phyloP scores from a whole-genome alignment of 2,329 filamentous ascomycete species.

The Exophiala phaeomuriformis region DNA sequence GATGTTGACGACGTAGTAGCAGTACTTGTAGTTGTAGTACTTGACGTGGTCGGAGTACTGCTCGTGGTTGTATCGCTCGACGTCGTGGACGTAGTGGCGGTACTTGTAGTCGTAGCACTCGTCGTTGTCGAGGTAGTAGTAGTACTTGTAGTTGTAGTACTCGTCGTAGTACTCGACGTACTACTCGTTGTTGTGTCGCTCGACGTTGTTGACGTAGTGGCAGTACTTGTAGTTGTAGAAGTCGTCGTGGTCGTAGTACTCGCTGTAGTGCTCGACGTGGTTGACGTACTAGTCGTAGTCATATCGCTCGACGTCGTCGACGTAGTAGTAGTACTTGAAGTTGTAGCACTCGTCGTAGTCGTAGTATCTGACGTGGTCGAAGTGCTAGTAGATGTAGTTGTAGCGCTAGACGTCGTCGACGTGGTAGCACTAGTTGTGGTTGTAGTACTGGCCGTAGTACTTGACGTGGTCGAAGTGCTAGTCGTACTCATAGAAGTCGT shows the following conservation, averaged over 20 bases:
- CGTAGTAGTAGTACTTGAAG: neutral
- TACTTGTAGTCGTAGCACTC: neutral
- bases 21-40: neutral
- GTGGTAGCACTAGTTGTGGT: neutral
- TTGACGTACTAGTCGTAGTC: neutral
- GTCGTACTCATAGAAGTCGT: neutral
- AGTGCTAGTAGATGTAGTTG: neutral
- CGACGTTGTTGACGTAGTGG: slow-evolving; percentile 1
- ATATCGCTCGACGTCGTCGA: slow-evolving; percentile 3
- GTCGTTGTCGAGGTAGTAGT: neutral
- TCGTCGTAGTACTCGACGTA: neutral
- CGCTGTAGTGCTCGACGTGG: neutral
- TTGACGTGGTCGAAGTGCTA: neutral
- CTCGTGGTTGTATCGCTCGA: neutral
- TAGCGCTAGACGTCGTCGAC: neutral
- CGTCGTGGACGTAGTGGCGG: neutral
- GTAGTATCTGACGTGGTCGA: neutral
- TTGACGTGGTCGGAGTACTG: neutral
- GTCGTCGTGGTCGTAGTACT: neutral
- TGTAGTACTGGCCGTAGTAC: neutral
- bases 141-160: neutral
- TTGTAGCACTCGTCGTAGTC: neutral
- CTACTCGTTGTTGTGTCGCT: neutral
- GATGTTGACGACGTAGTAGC: neutral
- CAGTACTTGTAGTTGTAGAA: neutral